These are phyloP conservation scores for Cercophora scortea DNA, from an alignment of 495 filamentous ascomycete genomes.

Conservation along the genomic window DNA sequence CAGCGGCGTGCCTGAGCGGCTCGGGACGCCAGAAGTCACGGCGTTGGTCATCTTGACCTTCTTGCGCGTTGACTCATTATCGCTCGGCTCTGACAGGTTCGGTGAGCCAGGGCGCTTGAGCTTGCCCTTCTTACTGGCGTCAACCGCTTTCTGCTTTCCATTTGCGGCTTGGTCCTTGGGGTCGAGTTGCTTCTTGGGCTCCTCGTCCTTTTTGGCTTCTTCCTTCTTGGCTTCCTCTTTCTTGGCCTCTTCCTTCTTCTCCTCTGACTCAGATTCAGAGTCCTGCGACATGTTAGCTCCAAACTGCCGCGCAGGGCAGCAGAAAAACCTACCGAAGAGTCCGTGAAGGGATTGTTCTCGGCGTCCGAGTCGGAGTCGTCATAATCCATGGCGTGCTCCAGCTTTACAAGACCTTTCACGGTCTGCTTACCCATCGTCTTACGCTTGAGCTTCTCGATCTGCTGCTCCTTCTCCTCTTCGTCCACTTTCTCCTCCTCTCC, in stretches of 20 bases:
- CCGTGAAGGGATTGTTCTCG: slow-evolving; percentile 55
- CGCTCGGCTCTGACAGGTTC: slow-evolving; percentile 77
- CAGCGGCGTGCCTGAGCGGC: slow-evolving; percentile 46
- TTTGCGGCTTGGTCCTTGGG: slow-evolving; percentile 70
- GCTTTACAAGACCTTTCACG: slow-evolving; percentile 69
- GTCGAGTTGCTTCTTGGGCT: slow-evolving; percentile 56
- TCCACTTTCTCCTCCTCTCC: slow-evolving; percentile 84
- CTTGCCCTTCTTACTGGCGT: slow-evolving; percentile 52
- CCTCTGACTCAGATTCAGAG: slow-evolving; percentile 29
- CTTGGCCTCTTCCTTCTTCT: slow-evolving; percentile 41
- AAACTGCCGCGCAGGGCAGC: not conserved
- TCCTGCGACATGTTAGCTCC: slow-evolving; percentile 15
- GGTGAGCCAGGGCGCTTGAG: slow-evolving; percentile 86
- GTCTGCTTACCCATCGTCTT: slow-evolving; percentile 66
- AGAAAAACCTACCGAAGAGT: slow-evolving; percentile 33
- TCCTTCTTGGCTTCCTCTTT: slow-evolving; percentile 23
- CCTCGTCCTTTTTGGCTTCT: slow-evolving; percentile 56
- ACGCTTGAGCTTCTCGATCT: slow-evolving; percentile 57
- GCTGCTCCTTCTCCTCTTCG: slow-evolving; percentile 61
- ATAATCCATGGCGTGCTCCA: slow-evolving; percentile 79
- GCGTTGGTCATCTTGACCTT: slow-evolving; percentile 70
- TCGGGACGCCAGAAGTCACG: slow-evolving; percentile 33
- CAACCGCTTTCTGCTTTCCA: slow-evolving; percentile 44
- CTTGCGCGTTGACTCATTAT: slow-evolving; percentile 80
- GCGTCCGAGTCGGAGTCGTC: slow-evolving; percentile 61